phyloP scores from a whole-genome alignment of 441 rosid species.

The Flueggea neowawraea region DNA sequence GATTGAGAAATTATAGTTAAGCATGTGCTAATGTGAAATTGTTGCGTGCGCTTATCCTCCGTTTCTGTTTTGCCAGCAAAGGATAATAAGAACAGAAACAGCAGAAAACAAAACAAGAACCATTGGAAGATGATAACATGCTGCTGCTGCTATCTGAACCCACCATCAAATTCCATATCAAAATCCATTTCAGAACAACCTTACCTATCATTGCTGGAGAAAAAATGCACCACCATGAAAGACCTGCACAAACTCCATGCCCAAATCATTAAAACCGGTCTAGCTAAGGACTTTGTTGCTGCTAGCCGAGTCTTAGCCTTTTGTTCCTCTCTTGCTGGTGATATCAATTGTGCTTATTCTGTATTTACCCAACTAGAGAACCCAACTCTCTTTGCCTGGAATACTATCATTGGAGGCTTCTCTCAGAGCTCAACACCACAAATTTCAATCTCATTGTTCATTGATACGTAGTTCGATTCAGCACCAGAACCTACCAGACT shows the following conservation, averaged over 20 bases:
- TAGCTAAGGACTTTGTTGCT: constrained; percentile 36
- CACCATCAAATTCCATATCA: constrained; percentile 28
- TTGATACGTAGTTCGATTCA: constrained; percentile 46
- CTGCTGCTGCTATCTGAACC: constrained; percentile 9
- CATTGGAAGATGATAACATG: too few species aligned
- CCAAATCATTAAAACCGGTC: constrained; percentile 73
- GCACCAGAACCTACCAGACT: constrained; percentile 51
- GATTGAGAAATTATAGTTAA: too few species aligned
- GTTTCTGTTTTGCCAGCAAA: too few species aligned
- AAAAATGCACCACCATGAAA: constrained; percentile 47
- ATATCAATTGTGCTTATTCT: constrained; percentile 60
- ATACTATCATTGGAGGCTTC: constrained; percentile 72
- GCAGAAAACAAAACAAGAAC: too few species aligned
- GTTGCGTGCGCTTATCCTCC: too few species aligned
- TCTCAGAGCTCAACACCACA: constrained; percentile 63
- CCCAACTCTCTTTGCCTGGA: constrained; percentile 74
- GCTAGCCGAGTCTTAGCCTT: constrained; percentile 80
- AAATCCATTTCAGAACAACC: constrained; percentile 35
- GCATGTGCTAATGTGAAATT: too few species aligned
- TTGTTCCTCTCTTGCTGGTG: constrained; percentile 57
- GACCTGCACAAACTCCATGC: constrained; percentile 68
- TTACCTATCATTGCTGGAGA: constrained; percentile 44
- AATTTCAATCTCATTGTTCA: constrained; percentile 45
- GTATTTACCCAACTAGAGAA: constrained; percentile 42
- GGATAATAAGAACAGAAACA: too few species aligned